Percentiles rank a stretch among this genome's conserved stretches.
Conservation (phyloP, 78 protist species). For the Dictyostelium firmibasis region DNA sequence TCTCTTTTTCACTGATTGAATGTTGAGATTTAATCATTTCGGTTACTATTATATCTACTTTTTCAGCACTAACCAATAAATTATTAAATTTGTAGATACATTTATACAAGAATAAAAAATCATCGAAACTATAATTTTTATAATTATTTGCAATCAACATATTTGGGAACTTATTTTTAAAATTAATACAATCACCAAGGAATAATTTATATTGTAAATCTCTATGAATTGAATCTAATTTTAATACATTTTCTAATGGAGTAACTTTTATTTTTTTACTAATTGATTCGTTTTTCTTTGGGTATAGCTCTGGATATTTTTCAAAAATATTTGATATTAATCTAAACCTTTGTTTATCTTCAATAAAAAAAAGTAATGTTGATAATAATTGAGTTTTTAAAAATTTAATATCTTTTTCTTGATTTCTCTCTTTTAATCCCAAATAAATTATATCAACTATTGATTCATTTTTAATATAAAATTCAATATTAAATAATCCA, state of each 20-base stretch:
- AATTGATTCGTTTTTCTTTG: not conserved
- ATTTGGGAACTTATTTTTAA: not conserved
- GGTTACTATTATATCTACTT: not conserved
- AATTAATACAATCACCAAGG: not conserved
- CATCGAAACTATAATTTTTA: not conserved
- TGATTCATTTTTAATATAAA: no score
- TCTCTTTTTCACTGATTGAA: not conserved
- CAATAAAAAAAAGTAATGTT: not conserved
- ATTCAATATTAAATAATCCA: not conserved
- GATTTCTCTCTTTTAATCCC: not conserved
- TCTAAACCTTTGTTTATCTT: not conserved
- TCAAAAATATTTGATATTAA: not conserved
- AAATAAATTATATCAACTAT: not conserved
- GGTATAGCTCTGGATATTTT: not conserved
- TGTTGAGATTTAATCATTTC: not conserved
- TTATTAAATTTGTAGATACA: not conserved
- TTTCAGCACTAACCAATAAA: not conserved
- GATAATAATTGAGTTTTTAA: not conserved
- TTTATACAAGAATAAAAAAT: not conserved
- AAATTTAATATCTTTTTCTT: not conserved
- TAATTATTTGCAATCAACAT: not conserved
- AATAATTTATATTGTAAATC: not conserved
- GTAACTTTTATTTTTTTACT: not conserved
- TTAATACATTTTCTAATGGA: not conserved
- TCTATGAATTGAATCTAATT: not conserved